Percentiles rank a stretch among this genome's conserved stretches.
These are phyloP conservation scores for Spergularia marina DNA, from an alignment of 148 eudicot species.

Conservation along the genomic window DNA sequence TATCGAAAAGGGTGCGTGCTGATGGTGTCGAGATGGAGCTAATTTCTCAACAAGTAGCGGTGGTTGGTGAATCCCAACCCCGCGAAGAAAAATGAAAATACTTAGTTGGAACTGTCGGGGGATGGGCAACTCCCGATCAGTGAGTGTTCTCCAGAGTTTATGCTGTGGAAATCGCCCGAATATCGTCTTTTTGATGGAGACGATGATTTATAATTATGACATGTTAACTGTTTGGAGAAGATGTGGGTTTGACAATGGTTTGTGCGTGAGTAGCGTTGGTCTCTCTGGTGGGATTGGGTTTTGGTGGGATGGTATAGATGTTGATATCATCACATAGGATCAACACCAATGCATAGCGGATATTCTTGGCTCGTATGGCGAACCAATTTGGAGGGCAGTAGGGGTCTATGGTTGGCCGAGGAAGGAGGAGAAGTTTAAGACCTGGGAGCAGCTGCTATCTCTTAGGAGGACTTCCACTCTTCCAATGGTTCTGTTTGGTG, in stretches of 20 bases:
- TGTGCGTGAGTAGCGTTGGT: neutral
- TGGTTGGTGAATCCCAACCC: too few species aligned
- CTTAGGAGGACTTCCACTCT: neutral
- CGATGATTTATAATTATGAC: too few species aligned
- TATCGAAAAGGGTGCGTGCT: too few species aligned
- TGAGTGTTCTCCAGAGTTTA: too few species aligned
- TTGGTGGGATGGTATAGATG: neutral
- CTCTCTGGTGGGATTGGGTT: neutral
- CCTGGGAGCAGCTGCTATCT: neutral
- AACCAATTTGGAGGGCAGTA: neutral
- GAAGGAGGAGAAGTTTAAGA: neutral
- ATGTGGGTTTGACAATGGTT: neutral
- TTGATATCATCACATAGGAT: neutral
- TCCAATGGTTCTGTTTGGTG: neutral
- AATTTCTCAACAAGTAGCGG: too few species aligned
- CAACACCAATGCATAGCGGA: neutral
- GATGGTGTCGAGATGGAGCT: neutral
- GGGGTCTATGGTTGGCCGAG: constrained; percentile 1
- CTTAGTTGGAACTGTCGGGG: neutral
- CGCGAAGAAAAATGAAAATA: too few species aligned
- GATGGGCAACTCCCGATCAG: too few species aligned
- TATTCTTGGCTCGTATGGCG: neutral
- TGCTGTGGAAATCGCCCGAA: too few species aligned
- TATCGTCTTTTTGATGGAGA: too few species aligned
- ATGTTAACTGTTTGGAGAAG: too few species aligned